A percentile compares a stretch with the other conserved stretches of the same genome.
phyloP scores from a whole-genome alignment of 1,284 basidiomycete genomes.

The Gymnopus androsaceus region DNA sequence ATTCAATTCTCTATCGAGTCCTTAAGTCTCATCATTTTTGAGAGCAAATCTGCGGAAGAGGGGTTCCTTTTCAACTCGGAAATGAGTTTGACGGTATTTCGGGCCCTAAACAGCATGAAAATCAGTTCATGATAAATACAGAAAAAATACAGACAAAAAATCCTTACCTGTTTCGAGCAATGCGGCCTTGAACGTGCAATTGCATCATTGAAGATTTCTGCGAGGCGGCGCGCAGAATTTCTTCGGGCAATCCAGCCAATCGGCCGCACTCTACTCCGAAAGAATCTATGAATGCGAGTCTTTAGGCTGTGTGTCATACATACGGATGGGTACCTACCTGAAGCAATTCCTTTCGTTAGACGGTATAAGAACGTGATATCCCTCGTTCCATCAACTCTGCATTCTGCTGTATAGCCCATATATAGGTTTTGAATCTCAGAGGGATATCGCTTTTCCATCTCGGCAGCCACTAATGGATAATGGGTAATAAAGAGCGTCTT shows the following conservation, averaged over 20 bases:
- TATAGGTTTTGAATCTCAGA: slow-evolving; percentile 74
- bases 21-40: background rate
- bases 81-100: slow-evolving; percentile 4
- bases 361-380: slow-evolving; percentile 87
- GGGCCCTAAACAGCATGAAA: background rate
- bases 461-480: slow-evolving; percentile 76
- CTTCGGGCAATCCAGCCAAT: slow-evolving; percentile 77
- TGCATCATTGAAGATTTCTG: slow-evolving; percentile 61
- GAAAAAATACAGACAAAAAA: background rate
- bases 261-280: slow-evolving; percentile 91
- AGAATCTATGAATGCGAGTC: slow-evolving; percentile 56
- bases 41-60: background rate
- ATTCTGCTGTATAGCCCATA: slow-evolving; percentile 80
- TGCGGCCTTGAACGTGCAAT: slow-evolving; percentile 48
- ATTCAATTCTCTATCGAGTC: background rate
- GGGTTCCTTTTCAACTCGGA: background rate
- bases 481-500: slow-evolving; percentile 95
- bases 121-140: background rate
- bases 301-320: slow-evolving; percentile 33
- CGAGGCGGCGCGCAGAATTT: slow-evolving; percentile 63
- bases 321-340: slow-evolving; percentile 42
- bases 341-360: slow-evolving; percentile 71
- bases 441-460: slow-evolving; percentile 56
- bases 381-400: slow-evolving; percentile 65
- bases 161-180: slow-evolving; percentile 49